Evolutionary conservation across 2,329 filamentous ascomycete species (phyloP).

Genomic region (Claviceps monticola): DNA sequence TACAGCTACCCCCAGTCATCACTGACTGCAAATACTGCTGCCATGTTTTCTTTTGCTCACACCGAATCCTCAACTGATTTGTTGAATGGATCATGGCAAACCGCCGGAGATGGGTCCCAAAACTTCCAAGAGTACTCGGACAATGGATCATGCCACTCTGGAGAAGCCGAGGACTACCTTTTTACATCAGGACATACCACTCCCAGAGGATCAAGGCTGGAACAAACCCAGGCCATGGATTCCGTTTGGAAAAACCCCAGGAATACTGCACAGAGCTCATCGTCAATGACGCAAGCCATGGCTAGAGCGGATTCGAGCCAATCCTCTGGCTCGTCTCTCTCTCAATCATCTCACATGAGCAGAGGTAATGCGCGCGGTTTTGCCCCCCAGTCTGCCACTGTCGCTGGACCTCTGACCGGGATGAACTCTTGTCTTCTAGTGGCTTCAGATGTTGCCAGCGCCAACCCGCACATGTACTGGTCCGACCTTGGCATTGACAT

Average conservation of each 20-base stretch:
- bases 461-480: slow-evolving; percentile 38
- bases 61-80: slow-evolving; percentile 45
- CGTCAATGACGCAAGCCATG: slow-evolving; percentile 24
- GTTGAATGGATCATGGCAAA: slow-evolving; percentile 40
- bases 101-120: slow-evolving; percentile 45
- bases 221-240: slow-evolving; percentile 32
- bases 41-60: slow-evolving; percentile 45
- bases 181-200: slow-evolving; percentile 42
- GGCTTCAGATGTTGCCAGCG: slow-evolving; percentile 32
- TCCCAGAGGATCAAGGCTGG: slow-evolving; percentile 33
- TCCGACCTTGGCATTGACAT: slow-evolving; percentile 31
- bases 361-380: slow-evolving; percentile 34
- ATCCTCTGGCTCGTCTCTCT: slow-evolving; percentile 30
- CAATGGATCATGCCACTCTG: slow-evolving; percentile 33
- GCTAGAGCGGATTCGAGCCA: slow-evolving; percentile 24
- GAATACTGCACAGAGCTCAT: slow-evolving; percentile 17
- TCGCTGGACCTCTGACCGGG: slow-evolving; percentile 27
- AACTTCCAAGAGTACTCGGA: slow-evolving; percentile 42
- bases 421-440: slow-evolving; percentile 38
- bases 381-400: slow-evolving; percentile 21
- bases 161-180: slow-evolving; percentile 41
- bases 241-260: slow-evolving; percentile 33
- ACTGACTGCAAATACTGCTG: slow-evolving; percentile 33
- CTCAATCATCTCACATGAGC: slow-evolving; percentile 36
- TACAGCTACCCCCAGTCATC: slow-evolving; percentile 41